These are phyloP conservation scores for Aquilaria sinensis DNA, from an alignment of 345 rosid genomes.

Conservation along the genomic window DNA sequence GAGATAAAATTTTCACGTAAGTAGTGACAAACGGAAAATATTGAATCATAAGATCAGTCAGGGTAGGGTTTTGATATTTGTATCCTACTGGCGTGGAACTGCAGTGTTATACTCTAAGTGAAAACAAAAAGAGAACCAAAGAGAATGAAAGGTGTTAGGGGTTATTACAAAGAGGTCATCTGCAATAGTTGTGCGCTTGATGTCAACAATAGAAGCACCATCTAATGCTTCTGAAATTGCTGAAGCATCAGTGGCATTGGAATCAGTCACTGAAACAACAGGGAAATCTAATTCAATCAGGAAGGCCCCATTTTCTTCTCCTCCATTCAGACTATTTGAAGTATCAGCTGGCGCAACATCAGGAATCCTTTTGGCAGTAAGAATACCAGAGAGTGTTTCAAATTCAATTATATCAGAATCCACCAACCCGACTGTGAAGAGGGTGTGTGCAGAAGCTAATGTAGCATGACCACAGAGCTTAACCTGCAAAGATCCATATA, in stretches of 20 bases:
- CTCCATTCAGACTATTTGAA: conserved; percentile 22
- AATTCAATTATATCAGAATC: conserved; percentile 53
- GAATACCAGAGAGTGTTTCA: conserved; percentile 55
- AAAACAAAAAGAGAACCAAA: neutral
- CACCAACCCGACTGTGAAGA: conserved; percentile 48
- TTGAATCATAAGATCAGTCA: neutral
- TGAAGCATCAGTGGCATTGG: conserved; percentile 21
- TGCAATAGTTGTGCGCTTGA: conserved; percentile 31
- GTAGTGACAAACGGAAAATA: neutral
- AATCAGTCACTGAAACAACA: conserved; percentile 23
- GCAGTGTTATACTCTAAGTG: neutral
- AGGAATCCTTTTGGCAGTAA: conserved; percentile 52
- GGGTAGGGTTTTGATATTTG: neutral
- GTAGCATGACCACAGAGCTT: conserved; percentile 86
- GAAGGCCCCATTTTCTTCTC: conserved; percentile 21
- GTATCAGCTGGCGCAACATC: conserved; percentile 10
- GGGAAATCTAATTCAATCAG: conserved; percentile 61
- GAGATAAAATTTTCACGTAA: neutral
- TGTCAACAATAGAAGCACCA: conserved; percentile 43
- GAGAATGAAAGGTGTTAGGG: neutral
- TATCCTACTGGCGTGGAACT: neutral
- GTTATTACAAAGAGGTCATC: conserved; percentile 44
- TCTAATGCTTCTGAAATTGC: conserved; percentile 42
- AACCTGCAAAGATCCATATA: conserved; percentile 32
- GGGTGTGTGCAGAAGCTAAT: conserved; percentile 66